Base-by-base conservation (phyloP, 2,329 filamentous ascomycete genomes). In the Paracamarosporium sp. region DNA sequence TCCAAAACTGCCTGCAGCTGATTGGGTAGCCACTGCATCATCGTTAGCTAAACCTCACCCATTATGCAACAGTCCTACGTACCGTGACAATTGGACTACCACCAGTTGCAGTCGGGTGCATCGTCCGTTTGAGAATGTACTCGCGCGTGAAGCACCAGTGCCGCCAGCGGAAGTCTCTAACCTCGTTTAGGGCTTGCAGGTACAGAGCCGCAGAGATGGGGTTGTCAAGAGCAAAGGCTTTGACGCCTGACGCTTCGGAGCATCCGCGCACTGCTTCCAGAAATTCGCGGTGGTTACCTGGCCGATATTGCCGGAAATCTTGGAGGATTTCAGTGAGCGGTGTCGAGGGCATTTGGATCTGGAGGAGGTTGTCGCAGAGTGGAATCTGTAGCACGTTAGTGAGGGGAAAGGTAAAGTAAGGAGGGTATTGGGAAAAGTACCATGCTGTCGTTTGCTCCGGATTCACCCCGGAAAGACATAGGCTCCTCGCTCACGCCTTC, bases 391-490 rank as follows among this genome's bases (percentile, higher is more conserved):
- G 7, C 2, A 20, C n/a, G 7, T 38, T 15, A 6, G 35, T 2
- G 30, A 20, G 63, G 27, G 60, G 52, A 35, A n/a, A 31, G 12
- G 24, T 1, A 12, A 15, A 12, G 5, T n/a, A 15, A 20, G 25
- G 2, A 22, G 8, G 31, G 1, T 7, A 12, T 28, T 8, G 11
- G n/a, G n/a, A n/a, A 24, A 24, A 20, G 61, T 76, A 87, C 85
- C 83, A 98, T 97, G 79, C 89, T 91, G 80, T 98, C 94, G 74
- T 97, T 97, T 65, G 94, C 94, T 41, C 94, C 94, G 48, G 89
- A 93, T 80, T 97, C 94, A 65, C 94, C 94, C 30, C 94, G 89
- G 85, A 97, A 97, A 55, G 85, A 89, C 75, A 92, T 80, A 4
- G 91, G 90, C 72, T 90, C 82, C 58, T 90, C 87, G 63, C 89